Percentiles rank a stretch among this genome's conserved stretches.
Conservation (phyloP, 73 alveolate genomes). For the Symbiodinium pilosum region DNA sequence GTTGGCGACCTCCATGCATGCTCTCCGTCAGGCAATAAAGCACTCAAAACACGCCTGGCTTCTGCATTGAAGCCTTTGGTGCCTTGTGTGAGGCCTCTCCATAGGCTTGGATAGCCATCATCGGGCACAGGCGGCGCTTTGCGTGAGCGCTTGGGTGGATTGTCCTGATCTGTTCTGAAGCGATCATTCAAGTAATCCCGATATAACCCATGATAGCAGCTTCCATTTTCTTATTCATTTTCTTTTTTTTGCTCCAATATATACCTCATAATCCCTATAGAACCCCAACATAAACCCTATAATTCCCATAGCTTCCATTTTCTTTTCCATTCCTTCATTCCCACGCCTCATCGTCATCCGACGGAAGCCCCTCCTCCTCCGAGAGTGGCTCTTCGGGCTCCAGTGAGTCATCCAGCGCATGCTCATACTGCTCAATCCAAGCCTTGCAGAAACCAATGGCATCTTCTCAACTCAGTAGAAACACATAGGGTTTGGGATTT, state of each 20-base stretch:
- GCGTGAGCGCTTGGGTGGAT: neutral
- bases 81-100: neutral
- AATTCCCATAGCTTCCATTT: no score
- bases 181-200: no score
- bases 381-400: slow-evolving; percentile 46
- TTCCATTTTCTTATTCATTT: no score
- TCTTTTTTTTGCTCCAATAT: no score
- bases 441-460: neutral
- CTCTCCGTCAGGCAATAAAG: neutral
- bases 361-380: no score
- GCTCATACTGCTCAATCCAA: neutral
- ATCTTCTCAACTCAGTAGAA: neutral
- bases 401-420: slow-evolving; percentile 2
- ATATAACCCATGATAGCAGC: no score
- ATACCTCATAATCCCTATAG: no score
- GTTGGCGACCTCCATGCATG: slow-evolving; percentile 8
- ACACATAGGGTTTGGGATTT: neutral
- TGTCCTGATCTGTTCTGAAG: neutral
- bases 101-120: slow-evolving; percentile 41
- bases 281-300: no score
- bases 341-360: no score
- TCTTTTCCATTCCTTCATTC: no score
- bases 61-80: slow-evolving; percentile 9
- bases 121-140: slow-evolving; percentile 32
- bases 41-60: neutral